phyloP scores from a whole-genome alignment of 164 flowering plant species.

The Buxus sempervirens region DNA sequence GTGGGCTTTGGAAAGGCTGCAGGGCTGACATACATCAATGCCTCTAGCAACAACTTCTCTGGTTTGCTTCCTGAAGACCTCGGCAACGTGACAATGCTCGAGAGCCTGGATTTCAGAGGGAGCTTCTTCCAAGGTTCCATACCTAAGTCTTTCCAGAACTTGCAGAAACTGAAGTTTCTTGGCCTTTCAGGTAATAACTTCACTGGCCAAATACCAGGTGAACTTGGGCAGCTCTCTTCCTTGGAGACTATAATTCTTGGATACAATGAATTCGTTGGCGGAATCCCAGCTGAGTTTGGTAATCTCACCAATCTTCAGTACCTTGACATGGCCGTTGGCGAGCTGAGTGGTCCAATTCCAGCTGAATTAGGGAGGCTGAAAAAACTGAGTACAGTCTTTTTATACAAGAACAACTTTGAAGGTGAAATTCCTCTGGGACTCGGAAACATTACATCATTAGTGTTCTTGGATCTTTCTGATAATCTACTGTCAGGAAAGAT shows the following conservation, averaged over 20 bases:
- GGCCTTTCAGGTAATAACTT: conserved; percentile 91
- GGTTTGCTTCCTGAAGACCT: conserved; percentile 75
- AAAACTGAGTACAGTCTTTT: conserved; percentile 49
- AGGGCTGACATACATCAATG: conserved; percentile 50
- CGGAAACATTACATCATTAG: conserved; percentile 51
- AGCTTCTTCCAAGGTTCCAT: conserved; percentile 70
- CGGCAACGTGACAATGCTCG: conserved; percentile 55
- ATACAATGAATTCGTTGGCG: conserved; percentile 78
- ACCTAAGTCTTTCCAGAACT: conserved; percentile 51
- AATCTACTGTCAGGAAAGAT: conserved; percentile 65
- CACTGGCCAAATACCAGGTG: conserved; percentile 69
- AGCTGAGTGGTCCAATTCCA: conserved; percentile 67
- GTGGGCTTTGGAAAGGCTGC: conserved; percentile 35
- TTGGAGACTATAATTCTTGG: conserved; percentile 75
- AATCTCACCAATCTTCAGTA: conserved; percentile 74
- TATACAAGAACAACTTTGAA: conserved; percentile 67
- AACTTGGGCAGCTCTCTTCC: conserved; percentile 69
- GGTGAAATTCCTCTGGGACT: conserved; percentile 60
- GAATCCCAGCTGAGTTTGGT: conserved; percentile 71
- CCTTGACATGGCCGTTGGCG: conserved; percentile 75
- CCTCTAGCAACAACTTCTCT: conserved; percentile 76
- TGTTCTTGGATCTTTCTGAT: conserved; percentile 70
- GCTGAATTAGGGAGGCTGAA: conserved; percentile 59
- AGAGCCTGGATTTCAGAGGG: conserved; percentile 80
- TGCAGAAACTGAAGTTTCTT: conserved; percentile 72